A percentile compares a stretch with the other conserved stretches of the same genome.
Conservation (phyloP, 2,329 filamentous ascomycete genomes). For the Drechmeria coniospora region DNA sequence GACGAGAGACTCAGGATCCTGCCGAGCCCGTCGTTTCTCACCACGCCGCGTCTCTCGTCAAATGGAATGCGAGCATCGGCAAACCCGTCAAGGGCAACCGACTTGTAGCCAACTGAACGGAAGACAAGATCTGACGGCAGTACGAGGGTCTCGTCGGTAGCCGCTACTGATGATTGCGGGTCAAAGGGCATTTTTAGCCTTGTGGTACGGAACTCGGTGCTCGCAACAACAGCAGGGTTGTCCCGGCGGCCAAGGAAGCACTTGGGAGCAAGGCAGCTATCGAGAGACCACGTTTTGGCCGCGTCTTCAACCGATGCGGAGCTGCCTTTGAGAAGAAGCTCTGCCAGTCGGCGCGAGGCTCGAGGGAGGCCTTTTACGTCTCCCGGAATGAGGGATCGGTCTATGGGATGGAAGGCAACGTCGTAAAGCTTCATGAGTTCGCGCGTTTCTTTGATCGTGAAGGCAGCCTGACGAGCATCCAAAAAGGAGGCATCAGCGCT, state of each 20-base stretch:
- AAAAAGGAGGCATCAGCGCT: background rate
- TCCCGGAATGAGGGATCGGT: constrained; percentile 48
- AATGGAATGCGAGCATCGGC: constrained; percentile 62
- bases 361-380: constrained; percentile 57
- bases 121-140: constrained; percentile 63
- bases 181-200: constrained; percentile 39
- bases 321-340: constrained; percentile 67
- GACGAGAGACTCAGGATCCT: constrained; percentile 38
- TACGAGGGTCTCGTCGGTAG: constrained; percentile 32
- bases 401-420: constrained; percentile 57
- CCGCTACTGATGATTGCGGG: constrained; percentile 29
- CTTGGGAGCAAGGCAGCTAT: constrained; percentile 69
- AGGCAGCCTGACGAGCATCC: constrained; percentile 48
- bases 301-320: constrained; percentile 29
- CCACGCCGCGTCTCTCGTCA: constrained; percentile 55
- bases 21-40: constrained; percentile 69
- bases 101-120: constrained; percentile 89
- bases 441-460: constrained; percentile 87
- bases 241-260: constrained; percentile 41
- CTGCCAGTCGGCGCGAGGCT: constrained; percentile 60
- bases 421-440: constrained; percentile 67
- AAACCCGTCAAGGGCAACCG: constrained; percentile 61
- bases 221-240: constrained; percentile 36
- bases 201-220: constrained; percentile 52
- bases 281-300: constrained; percentile 63